Conservation (phyloP, 2,329 filamentous ascomycete genomes). For the Ophiocordyceps unilateralis region DNA sequence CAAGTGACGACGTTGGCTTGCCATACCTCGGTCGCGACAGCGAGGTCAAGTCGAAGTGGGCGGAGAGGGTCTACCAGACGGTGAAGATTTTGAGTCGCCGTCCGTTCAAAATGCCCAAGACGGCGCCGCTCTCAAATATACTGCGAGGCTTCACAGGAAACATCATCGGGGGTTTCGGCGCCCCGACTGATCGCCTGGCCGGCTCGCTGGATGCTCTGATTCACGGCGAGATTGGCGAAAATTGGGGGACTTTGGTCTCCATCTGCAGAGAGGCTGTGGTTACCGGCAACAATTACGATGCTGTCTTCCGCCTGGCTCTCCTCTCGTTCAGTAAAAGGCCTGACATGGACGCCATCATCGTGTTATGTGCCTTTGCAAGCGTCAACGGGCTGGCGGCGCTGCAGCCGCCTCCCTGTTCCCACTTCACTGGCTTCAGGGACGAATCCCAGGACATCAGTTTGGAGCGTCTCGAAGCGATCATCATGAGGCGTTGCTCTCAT, state of each 20-base stretch:
- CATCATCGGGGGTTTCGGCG: background rate
- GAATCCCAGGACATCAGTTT: background rate
- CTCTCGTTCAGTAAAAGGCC: constrained; percentile 1
- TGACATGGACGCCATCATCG: constrained; percentile 2
- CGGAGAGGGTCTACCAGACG: background rate
- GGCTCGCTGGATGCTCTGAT: constrained; percentile 2
- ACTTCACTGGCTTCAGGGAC: constrained; percentile 4
- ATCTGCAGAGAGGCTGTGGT: background rate
- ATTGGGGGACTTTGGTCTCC: constrained; percentile 1
- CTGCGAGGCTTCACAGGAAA: background rate
- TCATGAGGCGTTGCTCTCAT: background rate
- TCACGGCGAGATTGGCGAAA: background rate
- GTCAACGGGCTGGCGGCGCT: background rate
- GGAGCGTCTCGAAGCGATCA: background rate
- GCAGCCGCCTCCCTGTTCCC: background rate
- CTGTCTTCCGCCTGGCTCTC: constrained; percentile 4
- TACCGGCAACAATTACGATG: background rate
- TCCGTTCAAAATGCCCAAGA: background rate
- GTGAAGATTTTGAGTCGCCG: background rate
- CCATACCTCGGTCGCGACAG: background rate
- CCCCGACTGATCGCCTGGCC: background rate
- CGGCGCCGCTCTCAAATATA: background rate
- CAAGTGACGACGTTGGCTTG: background rate
- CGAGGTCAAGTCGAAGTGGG: background rate
- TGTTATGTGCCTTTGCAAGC: constrained; percentile 3